Evolutionary conservation across 805 yeast genomes (phyloP).

Genomic region (Kazachstania bromeliacearum): DNA sequence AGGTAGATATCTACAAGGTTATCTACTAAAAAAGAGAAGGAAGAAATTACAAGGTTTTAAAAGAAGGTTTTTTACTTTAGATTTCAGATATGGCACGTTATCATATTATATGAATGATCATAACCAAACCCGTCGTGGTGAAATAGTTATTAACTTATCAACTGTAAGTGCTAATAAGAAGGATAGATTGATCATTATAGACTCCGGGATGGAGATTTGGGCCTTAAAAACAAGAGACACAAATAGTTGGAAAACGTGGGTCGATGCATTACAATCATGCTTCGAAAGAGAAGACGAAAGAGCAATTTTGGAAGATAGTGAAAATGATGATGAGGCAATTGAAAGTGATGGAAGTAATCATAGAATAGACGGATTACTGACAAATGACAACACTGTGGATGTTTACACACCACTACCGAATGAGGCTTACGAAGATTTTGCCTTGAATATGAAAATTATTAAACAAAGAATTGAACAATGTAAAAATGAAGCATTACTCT

Average conservation of each 20-base stretch:
- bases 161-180: constrained; percentile 72
- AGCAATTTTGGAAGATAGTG: not conserved
- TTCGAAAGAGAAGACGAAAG: constrained; percentile 13
- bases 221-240: constrained; percentile 58
- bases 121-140: constrained; percentile 68
- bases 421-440: constrained; percentile 15
- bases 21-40: constrained; percentile 68
- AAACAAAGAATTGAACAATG: constrained; percentile 24
- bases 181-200: constrained; percentile 63
- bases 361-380: too few relatives aligned
- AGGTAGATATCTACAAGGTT: constrained; percentile 71
- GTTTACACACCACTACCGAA: constrained; percentile 13
- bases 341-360: not conserved
- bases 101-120: constrained; percentile 69
- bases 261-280: constrained; percentile 55
- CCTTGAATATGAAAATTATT: constrained; percentile 14
- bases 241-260: constrained; percentile 73
- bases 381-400: not conserved
- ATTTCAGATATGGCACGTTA: constrained; percentile 70
- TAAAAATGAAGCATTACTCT: constrained; percentile 20
- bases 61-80: constrained; percentile 75
- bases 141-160: constrained; percentile 76
- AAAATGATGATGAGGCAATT: not conserved
- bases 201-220: constrained; percentile 96
- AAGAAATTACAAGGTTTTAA: constrained; percentile 81